Conservation (phyloP, 108 stramenopile genomes). For the Pelagomonas calceolata region DNA sequence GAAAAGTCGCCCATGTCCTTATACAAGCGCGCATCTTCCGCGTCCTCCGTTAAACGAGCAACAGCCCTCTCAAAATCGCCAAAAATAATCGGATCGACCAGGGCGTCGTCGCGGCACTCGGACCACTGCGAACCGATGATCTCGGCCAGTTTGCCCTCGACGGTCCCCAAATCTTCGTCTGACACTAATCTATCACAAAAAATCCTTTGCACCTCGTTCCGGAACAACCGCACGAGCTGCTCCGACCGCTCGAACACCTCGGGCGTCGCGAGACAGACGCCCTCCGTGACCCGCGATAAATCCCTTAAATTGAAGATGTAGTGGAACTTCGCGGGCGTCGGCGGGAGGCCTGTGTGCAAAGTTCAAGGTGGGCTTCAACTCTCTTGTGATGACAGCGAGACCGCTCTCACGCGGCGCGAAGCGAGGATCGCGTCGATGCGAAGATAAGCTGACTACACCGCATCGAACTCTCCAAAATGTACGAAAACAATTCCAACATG, state of each 20-base stretch:
- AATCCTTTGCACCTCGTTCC: conserved; percentile 50
- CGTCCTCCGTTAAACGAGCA: conserved; percentile 30
- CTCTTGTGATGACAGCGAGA: too few relatives aligned
- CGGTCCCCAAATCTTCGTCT: conserved; percentile 25
- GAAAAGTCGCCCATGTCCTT: conserved; percentile 41
- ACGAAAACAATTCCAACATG: conserved; percentile 35
- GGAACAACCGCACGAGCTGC: conserved; percentile 42
- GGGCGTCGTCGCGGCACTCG: conserved; percentile 10
- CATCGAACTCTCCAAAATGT: conserved; percentile 36
- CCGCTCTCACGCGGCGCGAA: too few relatives aligned
- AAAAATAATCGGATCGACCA: conserved; percentile 31
- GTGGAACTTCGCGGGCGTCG: conserved; percentile 60
- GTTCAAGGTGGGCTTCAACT: too few relatives aligned
- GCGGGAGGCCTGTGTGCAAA: too few relatives aligned
- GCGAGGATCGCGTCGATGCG: too few relatives aligned
- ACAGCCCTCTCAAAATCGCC: conserved; percentile 42
- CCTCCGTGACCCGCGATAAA: conserved; percentile 54
- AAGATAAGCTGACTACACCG: too few relatives aligned
- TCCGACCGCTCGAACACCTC: conserved; percentile 22
- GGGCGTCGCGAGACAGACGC: conserved; percentile 49
- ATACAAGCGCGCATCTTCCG: conserved; percentile 50
- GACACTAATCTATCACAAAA: conserved; percentile 47
- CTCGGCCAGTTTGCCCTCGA: conserved; percentile 23
- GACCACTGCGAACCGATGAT: conserved; percentile 23
- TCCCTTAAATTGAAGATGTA: conserved; percentile 63